A percentile compares a stretch with the other conserved stretches of the same genome.
phyloP scores from a whole-genome alignment of 257 asterid genomes.

The Hygrophila difformis region DNA sequence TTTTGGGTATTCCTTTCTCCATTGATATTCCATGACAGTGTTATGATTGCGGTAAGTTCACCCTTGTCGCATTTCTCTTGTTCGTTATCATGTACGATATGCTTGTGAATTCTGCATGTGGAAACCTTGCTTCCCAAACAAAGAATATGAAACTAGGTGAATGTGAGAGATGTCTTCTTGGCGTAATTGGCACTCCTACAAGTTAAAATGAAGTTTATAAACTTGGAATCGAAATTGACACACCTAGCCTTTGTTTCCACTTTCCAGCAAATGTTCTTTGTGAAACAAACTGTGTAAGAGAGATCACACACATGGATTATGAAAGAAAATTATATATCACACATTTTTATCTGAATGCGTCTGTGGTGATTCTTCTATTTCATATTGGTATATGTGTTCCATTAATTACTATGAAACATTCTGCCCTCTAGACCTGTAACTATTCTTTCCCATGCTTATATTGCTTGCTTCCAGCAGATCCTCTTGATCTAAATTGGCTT shows the following conservation, averaged over 20 bases:
- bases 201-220: too few species aligned
- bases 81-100: conserved; percentile 2
- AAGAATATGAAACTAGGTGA: not conserved
- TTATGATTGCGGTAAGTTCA: conserved; percentile 84
- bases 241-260: too few species aligned
- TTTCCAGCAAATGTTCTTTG: too few species aligned
- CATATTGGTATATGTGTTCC: too few species aligned
- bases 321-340: too few species aligned
- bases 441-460: not conserved
- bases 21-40: conserved; percentile 85
- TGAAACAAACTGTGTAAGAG: too few species aligned
- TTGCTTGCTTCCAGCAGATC: conserved; percentile 7
- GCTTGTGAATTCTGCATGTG: conserved; percentile 6
- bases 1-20: conserved; percentile 99
- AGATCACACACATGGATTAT: too few species aligned
- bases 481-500: not conserved
- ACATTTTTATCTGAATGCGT: too few species aligned
- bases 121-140: not conserved
- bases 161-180: not conserved
- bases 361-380: not conserved
- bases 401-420: too few species aligned
- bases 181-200: not conserved
- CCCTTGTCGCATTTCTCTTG: conserved; percentile 3
- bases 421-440: too few species aligned
- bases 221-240: too few species aligned